Evolutionary conservation across 208 protist species (phyloP).

Genomic region (Trypanosoma conorhini): DNA sequence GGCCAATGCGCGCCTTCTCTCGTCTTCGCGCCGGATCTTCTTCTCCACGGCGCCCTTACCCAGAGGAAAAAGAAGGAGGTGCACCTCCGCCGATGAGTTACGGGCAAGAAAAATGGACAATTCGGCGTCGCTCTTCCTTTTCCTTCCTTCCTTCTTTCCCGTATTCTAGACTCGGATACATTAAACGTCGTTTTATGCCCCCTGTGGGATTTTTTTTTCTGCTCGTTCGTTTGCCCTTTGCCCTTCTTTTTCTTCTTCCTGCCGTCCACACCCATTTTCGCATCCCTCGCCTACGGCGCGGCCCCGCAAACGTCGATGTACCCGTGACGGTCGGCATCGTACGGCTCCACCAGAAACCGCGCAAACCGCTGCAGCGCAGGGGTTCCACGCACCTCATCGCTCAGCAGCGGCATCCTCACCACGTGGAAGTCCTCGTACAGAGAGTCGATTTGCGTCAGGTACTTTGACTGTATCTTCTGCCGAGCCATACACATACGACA

Average conservation of each 20-base stretch:
- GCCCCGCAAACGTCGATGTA: constrained; percentile 40
- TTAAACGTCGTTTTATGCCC: neutral
- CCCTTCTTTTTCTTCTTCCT: neutral
- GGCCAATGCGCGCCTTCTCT: neutral
- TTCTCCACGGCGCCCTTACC: neutral
- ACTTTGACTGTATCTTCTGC: constrained; percentile 94
- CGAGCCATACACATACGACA: constrained; percentile 93
- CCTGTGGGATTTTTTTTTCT: neutral
- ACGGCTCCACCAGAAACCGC: constrained; percentile 78
- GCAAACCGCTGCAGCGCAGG: constrained; percentile 52
- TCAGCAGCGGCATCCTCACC: constrained; percentile 90
- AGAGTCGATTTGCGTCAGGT: constrained; percentile 94
- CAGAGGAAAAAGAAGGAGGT: constrained; percentile 15
- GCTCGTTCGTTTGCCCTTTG: constrained; percentile 5
- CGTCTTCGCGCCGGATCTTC: neutral
- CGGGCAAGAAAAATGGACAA: neutral
- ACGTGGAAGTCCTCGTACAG: constrained; percentile 97
- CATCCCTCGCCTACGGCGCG: constrained; percentile 10
- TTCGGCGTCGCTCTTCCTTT: constrained; percentile 17
- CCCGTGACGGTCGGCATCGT: constrained; percentile 55
- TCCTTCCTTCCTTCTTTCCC: constrained; percentile 13
- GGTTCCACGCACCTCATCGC: constrained; percentile 93
- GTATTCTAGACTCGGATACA: constrained; percentile 11
- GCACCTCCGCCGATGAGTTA: constrained; percentile 1
- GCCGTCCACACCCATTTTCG: neutral